phyloP scores from a whole-genome alignment of 495 filamentous ascomycete genomes.

The Xeromyces bisporus region DNA sequence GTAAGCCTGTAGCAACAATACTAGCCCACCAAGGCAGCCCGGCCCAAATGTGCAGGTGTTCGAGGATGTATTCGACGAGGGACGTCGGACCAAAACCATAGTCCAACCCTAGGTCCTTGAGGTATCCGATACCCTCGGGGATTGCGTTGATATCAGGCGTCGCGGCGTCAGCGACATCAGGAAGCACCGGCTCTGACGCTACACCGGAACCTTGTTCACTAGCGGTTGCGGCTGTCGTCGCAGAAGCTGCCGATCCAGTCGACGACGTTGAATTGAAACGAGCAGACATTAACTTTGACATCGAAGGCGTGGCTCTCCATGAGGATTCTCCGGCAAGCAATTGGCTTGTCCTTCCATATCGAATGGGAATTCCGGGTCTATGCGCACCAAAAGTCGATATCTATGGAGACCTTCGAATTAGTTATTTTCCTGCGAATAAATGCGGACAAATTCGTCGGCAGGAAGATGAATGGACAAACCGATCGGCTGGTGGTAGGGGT shows the following conservation, averaged over 20 bases:
- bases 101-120: conserved; percentile 68
- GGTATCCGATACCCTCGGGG: conserved; percentile 62
- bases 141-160: conserved; percentile 30
- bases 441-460: background rate
- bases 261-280: conserved; percentile 32
- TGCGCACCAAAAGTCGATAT: conserved; percentile 23
- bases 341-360: conserved; percentile 10
- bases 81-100: conserved; percentile 65
- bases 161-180: conserved; percentile 15
- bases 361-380: conserved; percentile 9
- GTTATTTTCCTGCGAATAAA: background rate
- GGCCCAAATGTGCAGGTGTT: conserved; percentile 59
- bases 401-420: conserved; percentile 13
- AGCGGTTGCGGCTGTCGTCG: conserved; percentile 4
- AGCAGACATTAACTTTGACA: conserved; percentile 11
- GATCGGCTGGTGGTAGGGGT: conserved; percentile 20
- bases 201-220: conserved; percentile 1
- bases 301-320: conserved; percentile 11
- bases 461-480: conserved; percentile 18
- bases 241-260: conserved; percentile 8
- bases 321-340: conserved; percentile 10
- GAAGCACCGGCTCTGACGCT: conserved; percentile 2
- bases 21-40: conserved; percentile 71
- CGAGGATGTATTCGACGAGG: conserved; percentile 52
- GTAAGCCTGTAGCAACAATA: conserved; percentile 43